Conservation (phyloP, 257 asterid genomes). For the Fraxinus cuspidata region DNA sequence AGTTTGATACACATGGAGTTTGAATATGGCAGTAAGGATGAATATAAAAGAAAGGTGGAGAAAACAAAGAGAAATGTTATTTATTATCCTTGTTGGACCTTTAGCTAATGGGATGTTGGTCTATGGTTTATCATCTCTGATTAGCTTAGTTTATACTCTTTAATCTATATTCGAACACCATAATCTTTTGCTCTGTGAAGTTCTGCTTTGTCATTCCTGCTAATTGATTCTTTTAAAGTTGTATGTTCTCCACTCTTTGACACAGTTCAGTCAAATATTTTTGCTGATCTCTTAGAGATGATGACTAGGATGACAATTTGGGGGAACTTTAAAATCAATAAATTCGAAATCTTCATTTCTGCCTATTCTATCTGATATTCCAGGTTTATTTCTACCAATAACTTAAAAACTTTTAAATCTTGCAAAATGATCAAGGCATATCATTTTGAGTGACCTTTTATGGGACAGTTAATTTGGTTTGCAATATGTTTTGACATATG, state of each 20-base stretch:
- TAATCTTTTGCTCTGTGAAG: neutral
- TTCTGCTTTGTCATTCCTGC: neutral
- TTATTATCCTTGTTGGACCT: neutral
- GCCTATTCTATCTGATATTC: neutral
- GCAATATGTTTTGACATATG: neutral
- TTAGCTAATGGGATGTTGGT: neutral
- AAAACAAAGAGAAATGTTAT: too few species aligned
- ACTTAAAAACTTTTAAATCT: neutral
- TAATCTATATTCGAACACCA: neutral
- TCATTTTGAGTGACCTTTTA: neutral
- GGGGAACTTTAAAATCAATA: neutral
- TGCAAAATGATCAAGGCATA: neutral
- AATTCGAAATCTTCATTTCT: neutral
- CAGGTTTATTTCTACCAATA: neutral
- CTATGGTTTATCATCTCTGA: neutral
- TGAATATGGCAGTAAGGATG: too few species aligned
- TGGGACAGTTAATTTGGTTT: neutral
- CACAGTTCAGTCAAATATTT: neutral
- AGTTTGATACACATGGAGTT: neutral
- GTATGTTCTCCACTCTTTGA: neutral
- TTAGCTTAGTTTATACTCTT: neutral
- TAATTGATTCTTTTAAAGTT: neutral
- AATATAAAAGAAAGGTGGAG: too few species aligned
- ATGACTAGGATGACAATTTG: neutral
- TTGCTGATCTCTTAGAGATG: neutral